These are phyloP conservation scores for Boletus subparvulus DNA, from an alignment of 768 basidiomycete genomes.

Conservation along the genomic window DNA sequence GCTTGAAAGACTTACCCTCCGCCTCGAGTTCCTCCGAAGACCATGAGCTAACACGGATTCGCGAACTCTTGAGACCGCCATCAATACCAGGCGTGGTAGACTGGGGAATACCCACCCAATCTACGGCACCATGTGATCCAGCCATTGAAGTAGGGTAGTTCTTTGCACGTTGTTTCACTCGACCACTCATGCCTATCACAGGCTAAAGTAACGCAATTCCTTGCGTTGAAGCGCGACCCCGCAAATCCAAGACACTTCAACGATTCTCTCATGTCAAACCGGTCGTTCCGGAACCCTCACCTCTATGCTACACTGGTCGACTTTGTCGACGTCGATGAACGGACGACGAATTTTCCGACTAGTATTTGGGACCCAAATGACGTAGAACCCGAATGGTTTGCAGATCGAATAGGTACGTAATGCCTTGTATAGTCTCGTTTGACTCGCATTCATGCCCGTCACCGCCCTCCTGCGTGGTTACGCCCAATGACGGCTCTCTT, in stretches of 20 bases:
- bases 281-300: conserved; percentile 94
- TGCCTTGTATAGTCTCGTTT: conserved; percentile 1
- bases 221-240: conserved; percentile 63
- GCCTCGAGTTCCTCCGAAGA: conserved; percentile 21
- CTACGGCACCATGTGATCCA: conserved; percentile 57
- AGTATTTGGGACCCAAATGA: conserved; percentile 73
- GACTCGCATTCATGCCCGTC: conserved; percentile 31
- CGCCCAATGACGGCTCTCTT: background rate
- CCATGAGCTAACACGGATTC: conserved; percentile 55
- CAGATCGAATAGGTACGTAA: conserved; percentile 72
- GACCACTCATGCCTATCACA: conserved; percentile 30
- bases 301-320: conserved; percentile 95
- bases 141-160: conserved; percentile 51
- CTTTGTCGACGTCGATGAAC: conserved; percentile 89
- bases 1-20: conserved; percentile 11
- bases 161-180: background rate
- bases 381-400: conserved; percentile 68
- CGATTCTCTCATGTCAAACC: conserved; percentile 89
- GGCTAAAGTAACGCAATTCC: conserved; percentile 82
- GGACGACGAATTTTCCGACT: conserved; percentile 75
- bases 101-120: conserved; percentile 74
- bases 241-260: conserved; percentile 85
- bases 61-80: conserved; percentile 58
- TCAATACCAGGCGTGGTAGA: conserved; percentile 62
- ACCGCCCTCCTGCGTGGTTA: conserved; percentile 8